phyloP scores from a whole-genome alignment of 169 alveolate species.

The Plasmodium gaboni region DNA sequence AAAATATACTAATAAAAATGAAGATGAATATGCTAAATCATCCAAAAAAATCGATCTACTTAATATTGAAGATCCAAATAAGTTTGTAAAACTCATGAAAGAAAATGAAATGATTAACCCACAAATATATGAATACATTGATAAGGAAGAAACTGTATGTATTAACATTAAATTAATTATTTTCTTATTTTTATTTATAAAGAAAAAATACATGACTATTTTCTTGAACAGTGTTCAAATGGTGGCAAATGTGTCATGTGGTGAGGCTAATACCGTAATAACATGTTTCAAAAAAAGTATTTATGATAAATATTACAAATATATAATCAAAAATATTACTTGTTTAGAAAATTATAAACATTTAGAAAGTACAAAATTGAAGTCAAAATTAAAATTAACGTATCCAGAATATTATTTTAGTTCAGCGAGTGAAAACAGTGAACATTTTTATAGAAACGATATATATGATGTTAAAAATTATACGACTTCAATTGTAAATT shows the following conservation, averaged over 20 bases:
- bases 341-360: constrained; percentile 69
- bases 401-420: constrained; percentile 37
- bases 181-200: constrained; percentile 57
- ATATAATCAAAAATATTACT: constrained; percentile 65
- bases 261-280: constrained; percentile 72
- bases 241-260: constrained; percentile 71
- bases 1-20: constrained; percentile 13
- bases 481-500: constrained; percentile 59
- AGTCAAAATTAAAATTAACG: constrained; percentile 40
- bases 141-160: constrained; percentile 72
- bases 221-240: constrained; percentile 62
- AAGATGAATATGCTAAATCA: constrained; percentile 17
- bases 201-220: constrained; percentile 69
- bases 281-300: constrained; percentile 66
- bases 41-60: constrained; percentile 37
- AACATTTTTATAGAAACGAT: constrained; percentile 55
- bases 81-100: constrained; percentile 61
- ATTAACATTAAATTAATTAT: constrained; percentile 60
- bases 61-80: constrained; percentile 58
- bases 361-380: constrained; percentile 50
- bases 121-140: constrained; percentile 69
- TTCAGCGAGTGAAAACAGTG: constrained; percentile 43
- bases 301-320: constrained; percentile 69
- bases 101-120: constrained; percentile 66
- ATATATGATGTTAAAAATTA: constrained; percentile 68